Evolutionary conservation across 805 yeast genomes (phyloP).

Genomic region (Cyberlindnera xylosilytica): DNA sequence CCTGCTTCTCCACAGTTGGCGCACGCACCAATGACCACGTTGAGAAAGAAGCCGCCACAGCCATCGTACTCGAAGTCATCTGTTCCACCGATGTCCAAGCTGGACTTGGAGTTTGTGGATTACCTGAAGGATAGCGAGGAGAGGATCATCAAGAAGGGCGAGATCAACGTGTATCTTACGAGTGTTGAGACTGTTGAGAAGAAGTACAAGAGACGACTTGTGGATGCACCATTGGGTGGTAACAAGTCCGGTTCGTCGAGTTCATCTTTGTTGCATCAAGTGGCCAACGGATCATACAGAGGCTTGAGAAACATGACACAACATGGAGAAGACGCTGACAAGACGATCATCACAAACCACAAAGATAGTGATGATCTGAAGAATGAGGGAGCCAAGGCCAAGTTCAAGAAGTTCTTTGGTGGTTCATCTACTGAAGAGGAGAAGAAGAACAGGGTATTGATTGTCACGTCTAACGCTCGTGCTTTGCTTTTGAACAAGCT

Average conservation of each 20-base stretch:
- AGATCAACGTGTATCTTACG: constrained; percentile 43
- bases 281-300: constrained; percentile 41
- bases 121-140: constrained; percentile 56
- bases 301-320: constrained; percentile 37
- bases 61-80: neutral
- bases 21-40: constrained; percentile 5
- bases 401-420: constrained; percentile 25
- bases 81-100: constrained; percentile 46
- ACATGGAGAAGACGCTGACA: constrained; percentile 29
- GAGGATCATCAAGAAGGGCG: constrained; percentile 55
- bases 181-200: constrained; percentile 51
- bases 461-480: constrained; percentile 64
- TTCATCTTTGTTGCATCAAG: constrained; percentile 38
- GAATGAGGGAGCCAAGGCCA: constrained; percentile 17
- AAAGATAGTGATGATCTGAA: constrained; percentile 16
- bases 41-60: constrained; percentile 13
- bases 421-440: constrained; percentile 30
- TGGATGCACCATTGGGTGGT: constrained; percentile 54
- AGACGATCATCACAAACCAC: constrained; percentile 27
- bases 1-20: constrained; percentile 3
- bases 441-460: constrained; percentile 45
- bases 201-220: constrained; percentile 52
- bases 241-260: constrained; percentile 37
- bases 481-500: constrained; percentile 46
- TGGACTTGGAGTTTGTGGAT: constrained; percentile 59